Evolutionary conservation across 1,284 basidiomycete species (phyloP), one percentile per base, ranked within the genome.

Genomic region (Stereum hirsutum): DNA sequence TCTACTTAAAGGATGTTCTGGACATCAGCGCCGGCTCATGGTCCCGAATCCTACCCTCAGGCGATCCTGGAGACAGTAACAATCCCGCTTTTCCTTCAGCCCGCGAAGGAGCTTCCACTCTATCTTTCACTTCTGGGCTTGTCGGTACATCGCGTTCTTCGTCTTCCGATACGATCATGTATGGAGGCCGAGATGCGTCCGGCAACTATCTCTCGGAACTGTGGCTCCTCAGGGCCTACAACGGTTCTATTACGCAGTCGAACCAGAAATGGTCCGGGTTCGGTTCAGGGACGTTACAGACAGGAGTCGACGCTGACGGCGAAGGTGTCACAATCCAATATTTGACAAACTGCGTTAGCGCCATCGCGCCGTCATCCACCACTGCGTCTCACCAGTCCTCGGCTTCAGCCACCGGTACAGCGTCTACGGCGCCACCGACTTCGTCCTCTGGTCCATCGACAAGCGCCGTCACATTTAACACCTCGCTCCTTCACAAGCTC

Each of bases 151-250:
- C 69, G 28, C 66, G 71, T 19, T 57, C 54, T 26, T 53, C 54
- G n/a, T 74, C 71, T 26, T 69, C 82, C 21, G 87, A 89, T 55
- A 82, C 75, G n/a, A 70, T 89, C 38, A 74, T 89, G 10, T 89
- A 85, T 52, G 86, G 86, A 36, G 86, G 86, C 21, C 70, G 73
- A 51, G 82, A 86, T 57, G 63, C 66, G 27, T 57, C 64, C 42
- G 86, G 86, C 15, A 73, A 68, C 32, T 80, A 84, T 54, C 65
- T 87, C 3, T 70, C 74, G 34, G 86, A 89, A 41, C 55, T 89
- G 7, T 89, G 86, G 86, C 57, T 89, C 14, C 65, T 89, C 47
- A 68, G 87, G 41, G 73, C 81, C 2, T 88, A 88, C 57, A 68
- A 70, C 45, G 81, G 66, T 6, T 59, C 69, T 25, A 53, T 85